phyloP scores from a whole-genome alignment of 23 red algal species.

The Agarophyton chilense region DNA sequence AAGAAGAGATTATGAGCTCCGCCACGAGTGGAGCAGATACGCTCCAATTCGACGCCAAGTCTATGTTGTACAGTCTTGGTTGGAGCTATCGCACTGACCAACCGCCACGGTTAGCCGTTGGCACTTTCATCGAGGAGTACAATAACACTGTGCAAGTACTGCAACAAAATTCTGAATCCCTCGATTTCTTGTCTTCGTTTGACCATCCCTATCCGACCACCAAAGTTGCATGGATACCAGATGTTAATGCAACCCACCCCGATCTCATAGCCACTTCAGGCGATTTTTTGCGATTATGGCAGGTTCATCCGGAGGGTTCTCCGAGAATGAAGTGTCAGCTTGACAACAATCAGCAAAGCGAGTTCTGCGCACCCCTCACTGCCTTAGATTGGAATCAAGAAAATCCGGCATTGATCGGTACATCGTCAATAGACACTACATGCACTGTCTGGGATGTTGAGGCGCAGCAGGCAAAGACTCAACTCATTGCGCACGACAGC shows the following conservation, averaged over 20 bases:
- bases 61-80: slow-evolving; percentile 46
- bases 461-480: slow-evolving; percentile 81
- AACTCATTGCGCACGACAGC: slow-evolving; percentile 96
- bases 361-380: slow-evolving; percentile 92
- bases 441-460: slow-evolving; percentile 96
- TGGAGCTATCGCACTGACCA: slow-evolving; percentile 54
- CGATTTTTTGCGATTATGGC: slow-evolving; percentile 84
- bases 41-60: slow-evolving; percentile 55
- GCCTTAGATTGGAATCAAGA: slow-evolving; percentile 96
- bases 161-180: slow-evolving; percentile 46
- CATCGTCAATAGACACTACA: slow-evolving; percentile 94
- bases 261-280: slow-evolving; percentile 82
- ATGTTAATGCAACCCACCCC: slow-evolving; percentile 45
- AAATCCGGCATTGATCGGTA: slow-evolving; percentile 75
- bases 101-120: slow-evolving; percentile 51
- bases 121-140: slow-evolving; percentile 75
- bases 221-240: slow-evolving; percentile 90
- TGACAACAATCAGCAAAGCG: slow-evolving; percentile 64
- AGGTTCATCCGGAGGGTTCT: slow-evolving; percentile 37
- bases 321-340: slow-evolving; percentile 66
- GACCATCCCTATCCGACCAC: slow-evolving; percentile 87
- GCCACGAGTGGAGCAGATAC: slow-evolving; percentile 13
- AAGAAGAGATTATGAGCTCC: slow-evolving; percentile 35
- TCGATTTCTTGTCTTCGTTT: slow-evolving; percentile 55
- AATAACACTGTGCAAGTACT: slow-evolving; percentile 65